These are phyloP conservation scores for Dactylonectria estremocensis DNA, from an alignment of 2,329 filamentous ascomycete species.

Conservation along the genomic window DNA sequence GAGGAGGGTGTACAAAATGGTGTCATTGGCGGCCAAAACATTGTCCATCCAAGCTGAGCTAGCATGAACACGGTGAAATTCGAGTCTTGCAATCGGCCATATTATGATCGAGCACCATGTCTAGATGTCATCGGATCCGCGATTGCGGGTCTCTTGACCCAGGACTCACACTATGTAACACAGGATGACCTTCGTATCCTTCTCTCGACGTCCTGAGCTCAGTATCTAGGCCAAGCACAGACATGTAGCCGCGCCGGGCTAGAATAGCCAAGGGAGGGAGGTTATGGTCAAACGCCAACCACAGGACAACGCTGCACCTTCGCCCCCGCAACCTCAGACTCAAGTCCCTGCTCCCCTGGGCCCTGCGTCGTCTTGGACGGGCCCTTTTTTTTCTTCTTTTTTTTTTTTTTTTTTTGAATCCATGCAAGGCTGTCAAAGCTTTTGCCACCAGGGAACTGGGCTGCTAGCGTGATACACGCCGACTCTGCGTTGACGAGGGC, in stretches of 20 bases:
- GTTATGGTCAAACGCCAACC: constrained; percentile 6
- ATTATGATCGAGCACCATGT: constrained; percentile 6
- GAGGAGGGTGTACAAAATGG: constrained; percentile 11
- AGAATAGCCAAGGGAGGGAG: constrained; percentile 12
- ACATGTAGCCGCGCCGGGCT: background rate
- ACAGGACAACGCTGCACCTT: background rate
- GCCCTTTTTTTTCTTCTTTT: background rate
- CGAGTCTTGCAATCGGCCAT: background rate
- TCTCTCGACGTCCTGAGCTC: constrained; percentile 3
- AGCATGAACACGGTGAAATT: constrained; percentile 12
- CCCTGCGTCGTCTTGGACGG: background rate
- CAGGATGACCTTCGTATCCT: constrained; percentile 1
- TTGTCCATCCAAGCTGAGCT: background rate
- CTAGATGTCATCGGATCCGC: constrained; percentile 18
- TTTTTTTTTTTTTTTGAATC: no score
- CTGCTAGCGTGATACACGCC: constrained; percentile 26
- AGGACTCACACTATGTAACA: no score
- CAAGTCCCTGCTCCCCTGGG: constrained; percentile 13
- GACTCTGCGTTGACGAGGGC: constrained; percentile 12
- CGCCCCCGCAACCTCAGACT: constrained; percentile 11
- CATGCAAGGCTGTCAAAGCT: constrained; percentile 23
- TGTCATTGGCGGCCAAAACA: constrained; percentile 9
- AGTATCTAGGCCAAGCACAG: background rate
- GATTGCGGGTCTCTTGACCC: constrained; percentile 8
- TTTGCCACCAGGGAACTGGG: constrained; percentile 11